These are phyloP conservation scores for Auriculariales sp. DNA, from an alignment of 768 basidiomycete species.

Conservation along the genomic window DNA sequence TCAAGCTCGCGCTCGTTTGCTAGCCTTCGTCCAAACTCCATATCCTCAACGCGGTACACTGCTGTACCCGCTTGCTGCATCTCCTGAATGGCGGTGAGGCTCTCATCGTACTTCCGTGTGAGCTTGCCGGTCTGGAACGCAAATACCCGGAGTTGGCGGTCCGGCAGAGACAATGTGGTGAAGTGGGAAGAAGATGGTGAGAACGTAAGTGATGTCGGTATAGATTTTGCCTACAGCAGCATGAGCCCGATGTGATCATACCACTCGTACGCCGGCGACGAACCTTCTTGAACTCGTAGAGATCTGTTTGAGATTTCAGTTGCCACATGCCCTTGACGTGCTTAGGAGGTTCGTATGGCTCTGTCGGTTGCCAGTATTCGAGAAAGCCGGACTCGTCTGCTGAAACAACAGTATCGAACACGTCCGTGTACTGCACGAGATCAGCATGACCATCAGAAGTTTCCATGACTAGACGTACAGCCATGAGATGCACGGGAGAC, in stretches of 20 bases:
- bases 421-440: slow-evolving; percentile 63
- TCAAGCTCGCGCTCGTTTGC: slow-evolving; percentile 88
- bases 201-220: slow-evolving; percentile 81
- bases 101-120: slow-evolving; percentile 89
- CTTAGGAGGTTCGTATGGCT: slow-evolving; percentile 77
- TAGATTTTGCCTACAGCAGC: slow-evolving; percentile 60
- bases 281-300: slow-evolving; percentile 98
- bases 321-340: slow-evolving; percentile 72
- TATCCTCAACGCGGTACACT: slow-evolving; percentile 85
- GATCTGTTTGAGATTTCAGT: slow-evolving; percentile 80
- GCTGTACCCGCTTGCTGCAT: slow-evolving; percentile 99
- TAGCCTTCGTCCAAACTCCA: slow-evolving; percentile 97
- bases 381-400: slow-evolving; percentile 91
- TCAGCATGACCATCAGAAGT: neutral
- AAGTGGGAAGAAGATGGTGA: slow-evolving; percentile 85
- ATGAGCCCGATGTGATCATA: neutral
- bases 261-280: slow-evolving; percentile 5
- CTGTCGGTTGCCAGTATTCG: slow-evolving; percentile 88
- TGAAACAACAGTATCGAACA: slow-evolving; percentile 82
- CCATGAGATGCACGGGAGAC: slow-evolving; percentile 82
- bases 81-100: slow-evolving; percentile 80
- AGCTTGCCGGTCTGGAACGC: slow-evolving; percentile 82
- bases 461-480: slow-evolving; percentile 33
- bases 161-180: slow-evolving; percentile 84
- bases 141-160: slow-evolving; percentile 89